Evolutionary conservation across 345 rosid genomes (phyloP).

Genomic region (Dipteronia sinensis): DNA sequence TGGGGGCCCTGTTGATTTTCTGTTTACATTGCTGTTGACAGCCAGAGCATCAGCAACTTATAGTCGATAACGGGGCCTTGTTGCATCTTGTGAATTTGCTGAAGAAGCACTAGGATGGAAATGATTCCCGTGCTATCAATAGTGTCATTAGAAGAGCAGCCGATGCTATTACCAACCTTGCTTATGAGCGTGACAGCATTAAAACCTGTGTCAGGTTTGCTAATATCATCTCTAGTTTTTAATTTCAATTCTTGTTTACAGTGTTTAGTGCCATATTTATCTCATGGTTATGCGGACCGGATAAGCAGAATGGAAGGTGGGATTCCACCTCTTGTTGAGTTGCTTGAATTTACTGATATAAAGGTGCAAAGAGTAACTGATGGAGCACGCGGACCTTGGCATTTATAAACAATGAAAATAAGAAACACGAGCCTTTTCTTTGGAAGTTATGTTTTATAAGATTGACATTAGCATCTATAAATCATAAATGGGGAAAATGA

Average conservation of each 20-base stretch:
- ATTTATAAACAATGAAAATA: constrained; percentile 92
- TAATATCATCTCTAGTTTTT: constrained; percentile 13
- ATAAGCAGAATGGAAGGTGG: constrained; percentile 86
- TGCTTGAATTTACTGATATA: constrained; percentile 80
- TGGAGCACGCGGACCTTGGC: constrained; percentile 93
- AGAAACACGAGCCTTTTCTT: constrained; percentile 46
- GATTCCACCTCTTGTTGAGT: constrained; percentile 93
- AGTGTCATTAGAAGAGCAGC: constrained; percentile 97
- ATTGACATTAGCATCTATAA: constrained; percentile 14
- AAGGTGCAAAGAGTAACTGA: constrained; percentile 99
- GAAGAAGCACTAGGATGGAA: constrained; percentile 66
- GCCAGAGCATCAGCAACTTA: constrained; percentile 98
- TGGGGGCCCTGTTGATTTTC: constrained; percentile 15
- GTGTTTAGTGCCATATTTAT: constrained; percentile 6
- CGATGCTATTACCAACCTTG: constrained; percentile 98
- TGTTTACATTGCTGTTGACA: constrained; percentile 45
- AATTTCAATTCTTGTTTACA: constrained; percentile 14
- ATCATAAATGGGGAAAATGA: constrained; percentile 12
- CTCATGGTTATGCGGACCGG: constrained; percentile 23
- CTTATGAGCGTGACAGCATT: constrained; percentile 93
- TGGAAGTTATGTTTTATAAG: constrained; percentile 20
- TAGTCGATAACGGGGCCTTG: constrained; percentile 92
- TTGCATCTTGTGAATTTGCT: constrained; percentile 76
- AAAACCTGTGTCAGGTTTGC: constrained; percentile 95
- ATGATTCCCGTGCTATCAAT: constrained; percentile 68